phyloP scores from a whole-genome alignment of 148 eudicot genomes.

The Cornus florida region DNA sequence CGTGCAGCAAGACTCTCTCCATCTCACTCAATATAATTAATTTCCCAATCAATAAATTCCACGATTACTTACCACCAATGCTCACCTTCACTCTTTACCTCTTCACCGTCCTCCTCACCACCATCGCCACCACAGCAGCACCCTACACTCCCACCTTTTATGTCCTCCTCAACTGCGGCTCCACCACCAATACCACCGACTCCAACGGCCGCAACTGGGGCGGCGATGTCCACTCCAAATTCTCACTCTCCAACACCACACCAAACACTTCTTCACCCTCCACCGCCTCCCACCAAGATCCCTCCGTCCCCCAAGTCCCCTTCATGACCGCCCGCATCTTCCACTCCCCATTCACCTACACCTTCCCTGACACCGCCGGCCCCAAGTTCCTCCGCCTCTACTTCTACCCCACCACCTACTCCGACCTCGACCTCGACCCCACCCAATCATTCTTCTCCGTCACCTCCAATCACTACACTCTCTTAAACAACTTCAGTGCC shows the following conservation, averaged over 20 bases:
- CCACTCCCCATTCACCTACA: slow-evolving; percentile 33
- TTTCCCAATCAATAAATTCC: no score
- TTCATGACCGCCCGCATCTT: slow-evolving; percentile 34
- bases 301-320: slow-evolving; percentile 13
- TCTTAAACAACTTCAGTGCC: slow-evolving; percentile 43
- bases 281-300: slow-evolving; percentile 1
- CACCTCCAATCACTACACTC: slow-evolving; percentile 20
- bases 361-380: slow-evolving; percentile 36
- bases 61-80: background rate
- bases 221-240: slow-evolving; percentile 21
- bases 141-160: slow-evolving; percentile 17
- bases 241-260: slow-evolving; percentile 11
- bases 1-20: no score
- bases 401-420: slow-evolving; percentile 29
- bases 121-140: slow-evolving; percentile 5
- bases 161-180: slow-evolving; percentile 38
- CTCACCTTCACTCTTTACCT: slow-evolving; percentile 2
- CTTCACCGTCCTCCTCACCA: background rate
- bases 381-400: slow-evolving; percentile 46
- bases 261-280: background rate
- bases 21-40: no score
- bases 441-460: slow-evolving; percentile 28
- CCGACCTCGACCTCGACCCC: background rate
- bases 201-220: slow-evolving; percentile 19
- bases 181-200: background rate